Base-by-base conservation (phyloP, 1,139 yeast genomes). In the Hanseniaspora gamundiae region DNA sequence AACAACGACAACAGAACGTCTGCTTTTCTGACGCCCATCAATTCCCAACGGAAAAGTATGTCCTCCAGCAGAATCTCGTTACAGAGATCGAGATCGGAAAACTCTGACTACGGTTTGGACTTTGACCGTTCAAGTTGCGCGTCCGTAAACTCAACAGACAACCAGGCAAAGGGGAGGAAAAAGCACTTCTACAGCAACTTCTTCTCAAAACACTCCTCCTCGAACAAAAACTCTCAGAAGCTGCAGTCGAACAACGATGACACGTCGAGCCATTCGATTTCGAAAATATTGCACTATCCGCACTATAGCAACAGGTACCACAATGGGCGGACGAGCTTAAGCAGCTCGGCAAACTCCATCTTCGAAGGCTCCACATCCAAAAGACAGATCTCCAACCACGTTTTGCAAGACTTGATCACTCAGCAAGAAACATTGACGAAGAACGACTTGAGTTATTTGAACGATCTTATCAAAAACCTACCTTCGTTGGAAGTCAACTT, bases 401-500 rank as follows among this genome's bases (percentile, higher is more conserved):
- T 41, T 17, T 29, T 44, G 26, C 44, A 44, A n/a, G 42, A 39
- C 16, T 35, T 44, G 17, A 41, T 44, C 41, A 44, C 39, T n/a
- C 47, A 44, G 19, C 41, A 44, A n/a, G 47, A 35, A 24, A 39
- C 40, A 44, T 41, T 42, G 44, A 48, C 44, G 2, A 43, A 41
- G 20, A 39, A 40, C 13, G 47, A 44, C 17, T 35, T 41, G 14
- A 24, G 21, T 3, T 44, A 44, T 45, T 47, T 60, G 33, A 60
- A 59, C 39, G 64, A 60, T 40, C 45, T 61, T 17, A 42, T 61
- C 39, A 60, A 59, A 40, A 60, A 57, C 44, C 30, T 58, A 14
- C 53, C 60, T 3, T 54, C 63, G 2, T 45, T 61, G 11, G 61
- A 56, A 40, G 54, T 56, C 2, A 61, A 59, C 38, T 60, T 58